Conservation (phyloP, 148 eudicot genomes). For the Rhododendron simsii region DNA sequence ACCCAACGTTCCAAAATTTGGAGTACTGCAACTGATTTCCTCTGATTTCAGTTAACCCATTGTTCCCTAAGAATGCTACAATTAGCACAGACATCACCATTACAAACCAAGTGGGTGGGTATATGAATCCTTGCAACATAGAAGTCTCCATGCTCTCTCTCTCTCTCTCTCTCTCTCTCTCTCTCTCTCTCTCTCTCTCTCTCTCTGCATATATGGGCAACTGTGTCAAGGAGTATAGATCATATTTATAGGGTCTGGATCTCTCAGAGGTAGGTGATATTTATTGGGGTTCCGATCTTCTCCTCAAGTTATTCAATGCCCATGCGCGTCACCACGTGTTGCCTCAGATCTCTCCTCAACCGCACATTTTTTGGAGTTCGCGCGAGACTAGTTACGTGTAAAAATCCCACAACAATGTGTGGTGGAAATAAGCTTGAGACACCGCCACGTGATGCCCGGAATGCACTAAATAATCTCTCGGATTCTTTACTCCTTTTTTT, state of each 20-base stretch:
- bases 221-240: background rate
- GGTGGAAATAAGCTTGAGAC: fast-evolving
- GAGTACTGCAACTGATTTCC: conserved; percentile 43
- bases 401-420: too few relatives aligned
- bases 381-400: too few relatives aligned
- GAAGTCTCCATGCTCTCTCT: conserved; percentile 13
- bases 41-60: conserved; percentile 23
- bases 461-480: too few relatives aligned
- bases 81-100: conserved; percentile 26
- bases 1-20: conserved; percentile 23
- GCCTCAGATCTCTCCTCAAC: fast-evolving
- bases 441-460: too few relatives aligned
- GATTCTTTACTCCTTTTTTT: too few relatives aligned
- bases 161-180: background rate
- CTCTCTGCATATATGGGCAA: background rate
- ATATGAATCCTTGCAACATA: conserved; percentile 4
- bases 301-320: too few relatives aligned
- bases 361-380: too few relatives aligned
- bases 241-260: background rate
- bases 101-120: conserved; percentile 23
- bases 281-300: too few relatives aligned
- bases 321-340: too few relatives aligned
- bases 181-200: background rate
- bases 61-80: conserved; percentile 5
- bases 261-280: too few relatives aligned